Percentiles rank a stretch among this genome's conserved stretches.
Conservation (phyloP, 305 asterid species). For the Andrographis paniculata region DNA sequence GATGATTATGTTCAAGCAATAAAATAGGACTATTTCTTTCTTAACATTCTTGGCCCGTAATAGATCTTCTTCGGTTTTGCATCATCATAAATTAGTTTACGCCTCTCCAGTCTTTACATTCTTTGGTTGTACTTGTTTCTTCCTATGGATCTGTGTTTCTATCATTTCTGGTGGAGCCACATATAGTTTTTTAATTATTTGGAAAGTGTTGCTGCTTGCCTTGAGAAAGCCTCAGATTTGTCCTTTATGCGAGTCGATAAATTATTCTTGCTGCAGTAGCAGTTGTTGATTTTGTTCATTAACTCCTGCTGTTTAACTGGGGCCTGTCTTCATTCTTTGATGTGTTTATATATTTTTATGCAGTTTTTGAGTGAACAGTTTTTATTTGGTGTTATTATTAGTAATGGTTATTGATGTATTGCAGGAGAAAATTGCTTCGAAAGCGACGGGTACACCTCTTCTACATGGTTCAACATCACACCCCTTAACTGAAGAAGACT, state of each 20-base stretch:
- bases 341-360: no score
- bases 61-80: no score
- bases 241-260: slow-evolving; percentile 28
- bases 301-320: slow-evolving; percentile 20
- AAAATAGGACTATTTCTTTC: no score
- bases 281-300: slow-evolving; percentile 20
- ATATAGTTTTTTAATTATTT: neutral
- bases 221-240: slow-evolving; percentile 27
- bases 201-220: slow-evolving; percentile 9
- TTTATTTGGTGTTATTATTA: slow-evolving; percentile 22
- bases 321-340: slow-evolving; percentile 20
- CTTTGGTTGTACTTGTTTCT: no score
- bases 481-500: slow-evolving; percentile 12
- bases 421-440: slow-evolving; percentile 62
- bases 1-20: no score
- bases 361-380: slow-evolving; percentile 9
- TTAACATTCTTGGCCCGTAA: no score
- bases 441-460: slow-evolving; percentile 51
- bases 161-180: slow-evolving; percentile 14
- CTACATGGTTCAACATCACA: slow-evolving; percentile 43
- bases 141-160: slow-evolving; percentile 16
- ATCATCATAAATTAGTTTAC: no score
- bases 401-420: slow-evolving; percentile 27
- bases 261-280: slow-evolving; percentile 10
- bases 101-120: no score